These are phyloP conservation scores for Hansenula lynferdii DNA, from an alignment of 1,139 yeast genomes.

Conservation along the genomic window DNA sequence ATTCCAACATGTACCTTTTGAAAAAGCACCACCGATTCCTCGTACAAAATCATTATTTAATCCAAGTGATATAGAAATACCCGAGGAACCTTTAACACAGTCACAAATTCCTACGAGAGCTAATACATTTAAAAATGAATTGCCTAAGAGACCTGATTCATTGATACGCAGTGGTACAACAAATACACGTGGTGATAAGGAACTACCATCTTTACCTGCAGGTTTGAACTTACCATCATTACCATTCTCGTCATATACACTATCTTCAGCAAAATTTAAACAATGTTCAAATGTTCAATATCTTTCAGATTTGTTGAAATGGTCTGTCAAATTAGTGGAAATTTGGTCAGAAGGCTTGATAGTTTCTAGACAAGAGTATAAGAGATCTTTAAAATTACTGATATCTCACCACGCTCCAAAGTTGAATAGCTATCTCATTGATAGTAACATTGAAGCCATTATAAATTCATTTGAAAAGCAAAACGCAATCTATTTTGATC, in stretches of 20 bases:
- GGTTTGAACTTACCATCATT: constrained; percentile 47
- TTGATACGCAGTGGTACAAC: neutral
- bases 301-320: constrained; percentile 44
- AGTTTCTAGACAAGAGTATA: constrained; percentile 46
- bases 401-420: constrained; percentile 47
- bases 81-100: neutral
- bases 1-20: neutral
- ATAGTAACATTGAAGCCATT: constrained; percentile 49
- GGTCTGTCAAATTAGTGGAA: constrained; percentile 35
- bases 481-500: constrained; percentile 40
- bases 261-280: constrained; percentile 45
- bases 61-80: neutral
- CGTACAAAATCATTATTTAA: neutral
- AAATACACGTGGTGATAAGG: constrained; percentile 17
- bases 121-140: constrained; percentile 17
- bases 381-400: constrained; percentile 45
- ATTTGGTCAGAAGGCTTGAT: constrained; percentile 35
- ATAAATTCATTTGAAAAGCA: constrained; percentile 40
- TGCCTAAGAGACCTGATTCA: neutral
- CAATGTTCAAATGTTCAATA: constrained; percentile 48
- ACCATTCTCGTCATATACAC: constrained; percentile 49
- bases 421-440: constrained; percentile 52
- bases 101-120: constrained; percentile 2
- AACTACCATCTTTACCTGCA: constrained; percentile 47
- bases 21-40: neutral